Conservation (phyloP, 257 asterid species). For the Asclepias syriaca region DNA sequence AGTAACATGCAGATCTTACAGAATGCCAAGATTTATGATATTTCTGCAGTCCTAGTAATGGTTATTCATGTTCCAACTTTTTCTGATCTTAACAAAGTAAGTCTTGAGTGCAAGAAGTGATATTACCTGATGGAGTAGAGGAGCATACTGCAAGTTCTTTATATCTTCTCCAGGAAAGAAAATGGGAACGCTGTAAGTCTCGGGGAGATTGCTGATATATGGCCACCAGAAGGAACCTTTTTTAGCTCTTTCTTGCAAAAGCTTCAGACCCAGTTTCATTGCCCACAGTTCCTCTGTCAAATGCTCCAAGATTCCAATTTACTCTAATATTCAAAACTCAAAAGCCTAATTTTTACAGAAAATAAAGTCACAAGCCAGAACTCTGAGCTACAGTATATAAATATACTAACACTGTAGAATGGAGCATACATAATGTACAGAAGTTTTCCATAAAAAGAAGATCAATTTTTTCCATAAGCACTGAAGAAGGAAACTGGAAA, state of each 20-base stretch:
- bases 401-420: not conserved
- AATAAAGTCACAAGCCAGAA: constrained; percentile 36
- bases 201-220: constrained; percentile 88
- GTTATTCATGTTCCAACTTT: not conserved
- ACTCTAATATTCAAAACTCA: constrained; percentile 69
- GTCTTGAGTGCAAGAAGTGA: not conserved
- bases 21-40: not conserved
- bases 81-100: not conserved
- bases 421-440: not conserved
- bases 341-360: constrained; percentile 57
- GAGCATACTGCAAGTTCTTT: constrained; percentile 89
- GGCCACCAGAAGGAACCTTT: constrained; percentile 95
- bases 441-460: not conserved
- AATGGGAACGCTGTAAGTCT: constrained; percentile 69
- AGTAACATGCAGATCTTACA: not conserved
- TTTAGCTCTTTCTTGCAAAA: constrained; percentile 82
- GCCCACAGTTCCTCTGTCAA: constrained; percentile 99
- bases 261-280: constrained; percentile 88
- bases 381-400: not conserved
- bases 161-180: constrained; percentile 96
- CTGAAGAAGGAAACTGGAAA: not conserved
- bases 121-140: constrained; percentile 88
- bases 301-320: constrained; percentile 84
- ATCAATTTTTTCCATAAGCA: not conserved
- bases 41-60: not conserved